These are phyloP conservation scores for Ascochyta viciae-villosae DNA, from an alignment of 2,329 filamentous ascomycete species.

Conservation along the genomic window DNA sequence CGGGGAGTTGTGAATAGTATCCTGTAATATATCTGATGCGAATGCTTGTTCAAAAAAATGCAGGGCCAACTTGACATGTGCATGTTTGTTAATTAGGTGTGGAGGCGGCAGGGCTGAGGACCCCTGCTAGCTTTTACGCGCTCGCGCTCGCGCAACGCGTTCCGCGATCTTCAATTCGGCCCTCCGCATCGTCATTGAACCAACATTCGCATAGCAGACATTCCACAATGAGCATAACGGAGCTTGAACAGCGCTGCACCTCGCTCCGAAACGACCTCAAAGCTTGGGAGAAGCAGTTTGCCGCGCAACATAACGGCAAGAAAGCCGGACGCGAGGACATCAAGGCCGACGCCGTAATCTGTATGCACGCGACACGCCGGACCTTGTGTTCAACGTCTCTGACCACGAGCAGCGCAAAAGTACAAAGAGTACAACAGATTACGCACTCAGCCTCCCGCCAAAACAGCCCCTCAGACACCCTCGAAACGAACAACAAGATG, in stretches of 20 bases:
- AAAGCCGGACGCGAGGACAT: conserved; percentile 79
- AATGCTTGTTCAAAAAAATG: conserved; percentile 35
- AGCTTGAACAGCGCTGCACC: conserved; percentile 74
- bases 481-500: conserved; percentile 39
- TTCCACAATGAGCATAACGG: conserved; percentile 37
- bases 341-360: conserved; percentile 74
- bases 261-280: conserved; percentile 79
- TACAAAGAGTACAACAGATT: conserved; percentile 79
- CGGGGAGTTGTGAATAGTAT: conserved; percentile 51
- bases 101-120: conserved; percentile 29
- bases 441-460: conserved; percentile 50
- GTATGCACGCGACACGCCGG: conserved; percentile 54
- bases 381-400: conserved; percentile 8
- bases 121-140: conserved; percentile 28
- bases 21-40: conserved; percentile 49
- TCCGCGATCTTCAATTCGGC: conserved; percentile 34
- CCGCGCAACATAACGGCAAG: conserved; percentile 65
- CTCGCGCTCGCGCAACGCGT: conserved; percentile 33
- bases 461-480: conserved; percentile 39
- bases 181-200: conserved; percentile 19
- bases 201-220: conserved; percentile 16
- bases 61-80: conserved; percentile 7
- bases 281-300: conserved; percentile 75
- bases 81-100: conserved; percentile 4
- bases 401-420: conserved; percentile 63